Base-by-base conservation (phyloP, 192 early-diverging fungal genomes). In the Spinellus fusiger region DNA sequence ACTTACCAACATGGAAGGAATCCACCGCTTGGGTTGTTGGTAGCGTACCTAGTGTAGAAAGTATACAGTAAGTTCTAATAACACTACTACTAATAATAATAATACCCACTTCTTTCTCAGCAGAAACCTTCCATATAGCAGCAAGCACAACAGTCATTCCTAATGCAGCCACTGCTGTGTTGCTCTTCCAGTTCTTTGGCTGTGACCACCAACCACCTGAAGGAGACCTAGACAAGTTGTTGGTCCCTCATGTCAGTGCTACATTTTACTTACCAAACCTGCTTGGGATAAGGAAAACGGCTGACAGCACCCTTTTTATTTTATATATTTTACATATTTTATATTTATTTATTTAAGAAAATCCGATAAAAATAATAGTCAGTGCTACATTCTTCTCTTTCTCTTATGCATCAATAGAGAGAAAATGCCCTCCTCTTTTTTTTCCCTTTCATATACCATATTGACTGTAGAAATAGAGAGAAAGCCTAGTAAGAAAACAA, bases 1-100 rank as follows among this genome's bases (percentile, higher is more conserved):
- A 35, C 48, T 59, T 59, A 73, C 74, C 70, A 78, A 69, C 76
- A 78, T 78, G 26, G 76, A 78, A 29, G 76, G 76, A 62, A 78
- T 78, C 76, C 76, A 78, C 27, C 70, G 63, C 35, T 51, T 75
- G 29, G 76, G 76, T 66, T 71, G 53, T 49, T 62, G 70, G 56
- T 78, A 71, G 28, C 74, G 66, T 31, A 54, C 55, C 74, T 75
- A 64, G 16, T 46, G 55, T 49, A 49, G 20, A 37, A 26, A 44
- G 6, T n/a, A 29, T 25, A 18, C 46, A 55, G 22, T 32, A 56
- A 28, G 12, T 5, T 20, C 2, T 33, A 22, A 18, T 1, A 6
- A 20, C 10, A 22, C 27, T 31, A 20, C 46, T 13, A n/a, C 8
- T 46, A 44, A 2, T 29, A 33, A 28, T 20, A 0, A 29, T 38